A percentile compares a stretch with the other conserved stretches of the same genome.
Conservation (phyloP, 352 stramenopile species). For the Poterioochromonas sp. region DNA sequence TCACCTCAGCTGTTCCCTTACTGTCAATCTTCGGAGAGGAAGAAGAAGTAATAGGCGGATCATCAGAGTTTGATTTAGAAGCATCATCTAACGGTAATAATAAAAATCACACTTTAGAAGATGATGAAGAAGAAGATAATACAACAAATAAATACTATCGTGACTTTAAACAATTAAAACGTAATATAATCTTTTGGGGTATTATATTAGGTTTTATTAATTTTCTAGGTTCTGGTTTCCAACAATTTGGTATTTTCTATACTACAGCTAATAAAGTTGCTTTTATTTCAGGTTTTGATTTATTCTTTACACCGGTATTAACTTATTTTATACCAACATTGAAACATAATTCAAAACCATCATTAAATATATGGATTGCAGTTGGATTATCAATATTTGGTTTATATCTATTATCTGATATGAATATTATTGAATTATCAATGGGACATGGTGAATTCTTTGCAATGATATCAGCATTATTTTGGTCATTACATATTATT, state of each 20-base stretch:
- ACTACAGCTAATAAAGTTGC: constrained; percentile 8
- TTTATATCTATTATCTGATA: not conserved
- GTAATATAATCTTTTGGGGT: not conserved
- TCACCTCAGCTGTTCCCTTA: no score
- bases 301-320: constrained; percentile 16
- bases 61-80: no score
- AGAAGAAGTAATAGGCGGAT: no score
- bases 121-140: no score
- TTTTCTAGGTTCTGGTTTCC: not conserved
- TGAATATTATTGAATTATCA: not conserved
- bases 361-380: constrained; percentile 1
- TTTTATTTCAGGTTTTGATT: constrained; percentile 5
- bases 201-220: constrained; percentile 7
- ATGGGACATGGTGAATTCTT: constrained; percentile 2
- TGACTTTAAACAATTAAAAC: no score
- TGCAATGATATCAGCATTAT: not conserved
- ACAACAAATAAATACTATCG: no score
- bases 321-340: not conserved
- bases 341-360: not conserved
- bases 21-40: no score
- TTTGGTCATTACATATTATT: constrained; percentile 3
- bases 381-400: not conserved
- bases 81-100: no score
- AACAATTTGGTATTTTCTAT: constrained; percentile 1
- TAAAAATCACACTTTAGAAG: no score